Percentiles rank a stretch among this genome's conserved stretches.
phyloP scores from a whole-genome alignment of 768 basidiomycete species.

The Lentinula sp. region DNA sequence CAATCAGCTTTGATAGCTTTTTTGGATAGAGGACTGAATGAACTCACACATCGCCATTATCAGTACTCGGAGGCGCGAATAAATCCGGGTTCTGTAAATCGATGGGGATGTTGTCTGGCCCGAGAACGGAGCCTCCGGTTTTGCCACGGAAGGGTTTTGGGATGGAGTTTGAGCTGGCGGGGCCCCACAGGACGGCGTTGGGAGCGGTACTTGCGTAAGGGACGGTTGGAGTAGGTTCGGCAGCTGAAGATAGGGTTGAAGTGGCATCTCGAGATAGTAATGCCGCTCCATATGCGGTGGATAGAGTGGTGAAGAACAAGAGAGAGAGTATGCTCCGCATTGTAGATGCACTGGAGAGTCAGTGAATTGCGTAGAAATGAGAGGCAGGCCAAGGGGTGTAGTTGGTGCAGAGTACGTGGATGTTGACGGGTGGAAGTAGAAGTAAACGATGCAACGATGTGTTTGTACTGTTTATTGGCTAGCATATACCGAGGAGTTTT shows the following conservation, averaged over 20 bases:
- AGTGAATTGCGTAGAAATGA: background rate
- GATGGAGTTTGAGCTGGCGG: slow-evolving; percentile 15
- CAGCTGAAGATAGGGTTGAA: slow-evolving; percentile 9
- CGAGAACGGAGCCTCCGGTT: slow-evolving; percentile 40
- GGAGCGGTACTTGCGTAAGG: slow-evolving; percentile 39
- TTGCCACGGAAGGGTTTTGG: slow-evolving; percentile 31
- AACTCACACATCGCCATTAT: slow-evolving; percentile 32
- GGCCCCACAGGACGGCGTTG: slow-evolving; percentile 33
- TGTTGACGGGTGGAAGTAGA: too few species aligned
- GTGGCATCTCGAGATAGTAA: background rate
- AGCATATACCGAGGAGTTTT: background rate
- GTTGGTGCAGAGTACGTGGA: too few species aligned
- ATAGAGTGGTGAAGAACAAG: background rate
- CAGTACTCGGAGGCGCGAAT: slow-evolving; percentile 58
- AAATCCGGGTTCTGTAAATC: slow-evolving; percentile 51
- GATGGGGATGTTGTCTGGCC: slow-evolving; percentile 52
- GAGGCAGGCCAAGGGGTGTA: too few species aligned
- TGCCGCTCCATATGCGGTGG: background rate
- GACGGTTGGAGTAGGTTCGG: slow-evolving; percentile 32
- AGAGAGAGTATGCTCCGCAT: background rate
- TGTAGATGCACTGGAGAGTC: background rate
- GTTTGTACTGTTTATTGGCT: too few species aligned
- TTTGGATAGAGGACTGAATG: background rate
- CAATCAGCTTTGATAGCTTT: background rate
- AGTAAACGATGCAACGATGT: too few species aligned